Evolutionary conservation across 805 yeast species (phyloP).

Genomic region (Nakazawaea laoshanensis): DNA sequence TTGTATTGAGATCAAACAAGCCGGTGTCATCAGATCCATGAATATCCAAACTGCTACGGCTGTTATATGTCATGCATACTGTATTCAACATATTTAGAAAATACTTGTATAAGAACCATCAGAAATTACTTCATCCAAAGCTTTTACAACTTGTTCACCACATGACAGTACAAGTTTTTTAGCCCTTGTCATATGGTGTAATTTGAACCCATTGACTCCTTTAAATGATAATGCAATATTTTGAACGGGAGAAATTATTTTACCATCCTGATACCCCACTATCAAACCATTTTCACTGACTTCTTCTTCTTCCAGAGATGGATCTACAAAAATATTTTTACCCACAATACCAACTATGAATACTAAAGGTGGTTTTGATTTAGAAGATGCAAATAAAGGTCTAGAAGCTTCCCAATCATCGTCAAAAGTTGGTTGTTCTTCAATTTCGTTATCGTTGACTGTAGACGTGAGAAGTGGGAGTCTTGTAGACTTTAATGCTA

Average conservation of each 20-base stretch:
- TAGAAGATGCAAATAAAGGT: conserved; percentile 28
- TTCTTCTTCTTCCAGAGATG: conserved; percentile 81
- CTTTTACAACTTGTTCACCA: conserved; percentile 54
- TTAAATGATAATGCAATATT: conserved; percentile 51
- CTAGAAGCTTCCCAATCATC: conserved; percentile 73
- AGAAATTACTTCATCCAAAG: conserved; percentile 40
- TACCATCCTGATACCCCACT: conserved; percentile 61
- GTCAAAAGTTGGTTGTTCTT: conserved; percentile 84
- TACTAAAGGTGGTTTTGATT: conserved; percentile 64
- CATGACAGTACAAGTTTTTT: conserved; percentile 48
- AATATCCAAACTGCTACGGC: conserved; percentile 97
- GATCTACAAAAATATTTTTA: conserved; percentile 64
- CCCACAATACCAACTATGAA: conserved; percentile 76
- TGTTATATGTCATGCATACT: conserved; percentile 85
- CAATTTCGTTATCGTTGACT: conserved; percentile 59
- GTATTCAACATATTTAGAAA: conserved; percentile 40
- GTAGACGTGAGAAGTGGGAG: conserved; percentile 68
- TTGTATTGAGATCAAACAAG: conserved; percentile 87
- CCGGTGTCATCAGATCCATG: conserved; percentile 91
- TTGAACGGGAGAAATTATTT: conserved; percentile 64
- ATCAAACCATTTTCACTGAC: conserved; percentile 81
- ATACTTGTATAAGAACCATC: conserved; percentile 6
- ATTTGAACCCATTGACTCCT: conserved; percentile 48
- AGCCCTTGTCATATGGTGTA: conserved; percentile 39
- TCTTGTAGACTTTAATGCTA: conserved; percentile 72